A percentile compares a stretch with the other conserved stretches of the same genome.
phyloP scores from a whole-genome alignment of 2,329 filamentous ascomycete genomes.

The Cytospora piceae region DNA sequence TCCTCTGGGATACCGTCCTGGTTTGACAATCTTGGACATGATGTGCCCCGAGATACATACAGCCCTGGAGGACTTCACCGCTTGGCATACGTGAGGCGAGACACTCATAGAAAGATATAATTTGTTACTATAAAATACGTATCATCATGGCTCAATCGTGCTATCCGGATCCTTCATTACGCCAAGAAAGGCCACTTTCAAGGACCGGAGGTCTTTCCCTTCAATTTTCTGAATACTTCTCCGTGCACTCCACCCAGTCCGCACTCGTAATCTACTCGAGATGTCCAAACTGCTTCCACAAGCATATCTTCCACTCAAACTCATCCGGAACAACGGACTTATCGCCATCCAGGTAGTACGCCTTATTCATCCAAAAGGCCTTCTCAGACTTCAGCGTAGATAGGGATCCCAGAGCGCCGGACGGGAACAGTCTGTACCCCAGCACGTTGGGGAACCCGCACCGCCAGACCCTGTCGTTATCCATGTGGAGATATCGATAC shows the following conservation, averaged over 20 bases:
- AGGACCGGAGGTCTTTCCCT: background rate
- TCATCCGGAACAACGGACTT: constrained; percentile 3
- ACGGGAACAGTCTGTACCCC: constrained; percentile 14
- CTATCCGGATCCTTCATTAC: background rate
- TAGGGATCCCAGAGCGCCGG: background rate
- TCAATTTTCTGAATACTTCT: background rate
- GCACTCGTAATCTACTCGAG: background rate
- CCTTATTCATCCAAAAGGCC: constrained; percentile 19
- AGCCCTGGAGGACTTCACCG: background rate
- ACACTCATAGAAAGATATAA: background rate
- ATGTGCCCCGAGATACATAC: too few relatives aligned
- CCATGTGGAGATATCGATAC: constrained; percentile 13
- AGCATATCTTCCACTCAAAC: background rate
- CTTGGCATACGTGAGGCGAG: background rate
- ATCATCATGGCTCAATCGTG: background rate
- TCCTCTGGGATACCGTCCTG: too few relatives aligned
- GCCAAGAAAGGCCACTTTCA: background rate
- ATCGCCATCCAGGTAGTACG: constrained; percentile 12
- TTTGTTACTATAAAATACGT: background rate
- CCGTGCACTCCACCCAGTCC: background rate
- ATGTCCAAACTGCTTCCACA: background rate
- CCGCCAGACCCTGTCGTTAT: constrained; percentile 14
- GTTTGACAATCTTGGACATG: too few relatives aligned
- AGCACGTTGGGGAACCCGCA: constrained; percentile 27
- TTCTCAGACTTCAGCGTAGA: constrained; percentile 1